A percentile compares a stretch with the other conserved stretches of the same genome.
These are phyloP conservation scores for Coniella vitis DNA, from an alignment of 2,329 filamentous ascomycete species.

Conservation along the genomic window DNA sequence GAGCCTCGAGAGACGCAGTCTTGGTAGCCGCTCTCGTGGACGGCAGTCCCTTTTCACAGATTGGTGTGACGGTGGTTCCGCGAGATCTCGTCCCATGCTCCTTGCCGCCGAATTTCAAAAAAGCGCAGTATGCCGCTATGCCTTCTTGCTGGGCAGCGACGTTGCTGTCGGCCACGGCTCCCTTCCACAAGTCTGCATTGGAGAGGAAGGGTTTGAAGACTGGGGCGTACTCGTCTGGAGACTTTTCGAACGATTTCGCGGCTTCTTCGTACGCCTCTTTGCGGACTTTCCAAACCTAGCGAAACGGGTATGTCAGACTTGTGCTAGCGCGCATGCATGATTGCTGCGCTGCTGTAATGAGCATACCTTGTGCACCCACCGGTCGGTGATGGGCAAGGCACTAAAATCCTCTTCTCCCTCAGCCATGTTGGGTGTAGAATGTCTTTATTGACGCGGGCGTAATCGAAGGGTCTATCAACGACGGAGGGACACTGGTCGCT, in stretches of 20 bases:
- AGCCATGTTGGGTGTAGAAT: constrained; percentile 49
- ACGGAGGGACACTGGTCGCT: background rate
- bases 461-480: background rate
- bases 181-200: constrained; percentile 84
- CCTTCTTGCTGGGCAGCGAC: constrained; percentile 95
- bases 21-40: constrained; percentile 88
- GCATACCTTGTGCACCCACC: constrained; percentile 73
- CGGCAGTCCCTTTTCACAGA: constrained; percentile 85
- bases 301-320: background rate
- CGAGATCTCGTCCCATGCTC: constrained; percentile 76
- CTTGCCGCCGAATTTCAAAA: constrained; percentile 81
- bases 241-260: constrained; percentile 75
- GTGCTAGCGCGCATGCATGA: background rate
- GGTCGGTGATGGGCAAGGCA: constrained; percentile 68
- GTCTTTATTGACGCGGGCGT: background rate
- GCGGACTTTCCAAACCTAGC: constrained; percentile 86
- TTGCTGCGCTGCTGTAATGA: background rate
- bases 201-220: constrained; percentile 82
- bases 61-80: constrained; percentile 63
- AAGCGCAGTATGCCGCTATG: constrained; percentile 78
- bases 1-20: constrained; percentile 74
- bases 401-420: constrained; percentile 79
- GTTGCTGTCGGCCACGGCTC: constrained; percentile 87
- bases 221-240: constrained; percentile 77
- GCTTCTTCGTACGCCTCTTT: constrained; percentile 94